Evolutionary conservation across 352 stramenopile genomes (phyloP), one percentile per base, ranked within the genome.

Genomic region (Globisporangium okanoganense): DNA sequence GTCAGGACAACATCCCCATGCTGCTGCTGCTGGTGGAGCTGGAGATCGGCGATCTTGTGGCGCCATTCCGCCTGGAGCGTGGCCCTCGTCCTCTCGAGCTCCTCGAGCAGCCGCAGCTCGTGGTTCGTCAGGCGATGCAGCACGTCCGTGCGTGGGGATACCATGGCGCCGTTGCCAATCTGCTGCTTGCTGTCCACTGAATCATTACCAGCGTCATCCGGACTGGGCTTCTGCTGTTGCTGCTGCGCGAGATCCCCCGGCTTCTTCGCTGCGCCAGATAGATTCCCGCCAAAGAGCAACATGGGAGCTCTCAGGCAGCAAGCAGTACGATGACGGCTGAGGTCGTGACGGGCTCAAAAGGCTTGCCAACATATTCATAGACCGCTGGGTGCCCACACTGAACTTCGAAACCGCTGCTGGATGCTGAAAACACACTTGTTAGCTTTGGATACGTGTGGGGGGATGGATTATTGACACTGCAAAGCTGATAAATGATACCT

Each of bases 81-180:
- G 29, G 69, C 72, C 0, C 84, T 70, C 25, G 84, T 93, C 14
- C 84, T 71, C 44, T 93, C 80, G n/a, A 93, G 70, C 58, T 93
- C 84, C 31, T 91, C 84, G 7, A 93, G 66, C 49, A 93, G 61
- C 6, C 82, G 78, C 18, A 90, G 64, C 41, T 93, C 84, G 71
- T 93, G 84, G 64, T 91, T 87, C 0, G 81, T 90, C 13, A 93
- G 70, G 0, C 82, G 78, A 41, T 86, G 76, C 13, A 93, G 70
- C 13, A 78, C 69, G 54, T 93, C 84, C 0, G 84, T 82, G 54
- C 85, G 76, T 5, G 80, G 75, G 6, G 79, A 85, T 18, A 45
- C 40, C 40, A 45, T 5, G 10, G 68, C 43, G 10, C 49, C 22
- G 9, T 25, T 45, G 25, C 36, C 40, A 9, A 8, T 59, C n/a